Base-by-base conservation (phyloP, 2,329 filamentous ascomycete genomes). In the Verticillium klebahnii region DNA sequence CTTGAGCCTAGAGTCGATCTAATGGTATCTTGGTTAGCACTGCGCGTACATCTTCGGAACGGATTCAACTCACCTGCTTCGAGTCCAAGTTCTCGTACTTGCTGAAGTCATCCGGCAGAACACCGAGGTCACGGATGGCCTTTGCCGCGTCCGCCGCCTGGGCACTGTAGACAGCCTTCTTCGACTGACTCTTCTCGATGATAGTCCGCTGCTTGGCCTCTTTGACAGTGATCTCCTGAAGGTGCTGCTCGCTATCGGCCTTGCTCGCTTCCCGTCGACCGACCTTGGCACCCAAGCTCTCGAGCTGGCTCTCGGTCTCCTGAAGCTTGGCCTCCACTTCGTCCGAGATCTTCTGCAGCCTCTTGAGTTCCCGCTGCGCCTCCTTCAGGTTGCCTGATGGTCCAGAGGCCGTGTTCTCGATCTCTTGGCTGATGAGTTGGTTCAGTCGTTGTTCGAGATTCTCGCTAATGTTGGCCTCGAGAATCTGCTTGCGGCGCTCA, bases 111-210 rank as follows among this genome's bases (percentile, higher is more conserved):
- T 98, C 93, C 0, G 95, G 94, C 17, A 99, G 82, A 19, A 96
- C 93, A 67, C 95, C 95, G 7, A 99, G 82, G 67, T 97, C 93
- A 56, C 94, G 89, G 69, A 99, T 98, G 66, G 93, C 94, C 71
- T 92, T 90, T 64, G 89, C 89, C 65, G 91, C 92, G 69, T 97
- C 93, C 2, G 88, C 86, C 23, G 91, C 89, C 72, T 93, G 90
- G 57, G 89, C 85, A 17, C 86, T 89, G 64, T 96, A 81, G 3
- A 92, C 83, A 14, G 92, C 91, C 73, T 94, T 95, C 75, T 93
- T 92, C 68, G 93, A 90, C 71, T 96, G 89, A 67, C 89, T 93
- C 81, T 94, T 97, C 73, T 97, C 93, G 82, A 98, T 91, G 57
- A 86, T 85, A 76, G 93, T 93, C 76, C 97, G 92, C 67, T 94